Percentiles rank a stretch among this genome's conserved stretches.
Evolutionary conservation across 805 yeast species (phyloP).

Genomic region (Isabelozyma gotoi): DNA sequence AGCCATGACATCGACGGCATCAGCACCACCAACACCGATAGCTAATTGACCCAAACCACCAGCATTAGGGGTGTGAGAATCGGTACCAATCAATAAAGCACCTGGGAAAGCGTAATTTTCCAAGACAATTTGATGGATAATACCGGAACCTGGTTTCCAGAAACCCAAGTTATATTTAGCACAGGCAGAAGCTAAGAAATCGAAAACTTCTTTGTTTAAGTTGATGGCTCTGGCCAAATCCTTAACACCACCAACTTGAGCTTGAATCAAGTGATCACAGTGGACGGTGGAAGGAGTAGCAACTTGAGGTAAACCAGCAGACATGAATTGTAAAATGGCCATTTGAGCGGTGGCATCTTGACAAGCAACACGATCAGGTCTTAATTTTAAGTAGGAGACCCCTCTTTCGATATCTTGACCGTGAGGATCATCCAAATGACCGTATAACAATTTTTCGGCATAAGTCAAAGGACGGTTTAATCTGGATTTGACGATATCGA

Average conservation of each 20-base stretch:
- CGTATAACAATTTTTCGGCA: constrained; percentile 93
- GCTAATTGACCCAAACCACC: constrained; percentile 98
- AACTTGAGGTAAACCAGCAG: constrained; percentile 87
- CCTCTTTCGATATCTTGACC: constrained; percentile 86
- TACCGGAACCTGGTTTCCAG: constrained; percentile 99
- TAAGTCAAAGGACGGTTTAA: constrained; percentile 86
- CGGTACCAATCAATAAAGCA: constrained; percentile 93
- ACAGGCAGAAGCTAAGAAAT: constrained; percentile 85
- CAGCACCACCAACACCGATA: constrained; percentile 99
- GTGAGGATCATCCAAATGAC: constrained; percentile 92
- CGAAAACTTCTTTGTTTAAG: constrained; percentile 91
- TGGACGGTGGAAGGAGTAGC: constrained; percentile 96
- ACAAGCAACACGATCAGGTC: constrained; percentile 98
- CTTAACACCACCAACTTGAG: constrained; percentile 84
- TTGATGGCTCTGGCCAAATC: constrained; percentile 86
- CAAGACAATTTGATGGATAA: constrained; percentile 92
- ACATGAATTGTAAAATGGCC: constrained; percentile 96
- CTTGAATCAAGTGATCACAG: constrained; percentile 97
- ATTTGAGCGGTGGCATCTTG: constrained; percentile 99
- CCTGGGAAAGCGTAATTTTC: constrained; percentile 99
- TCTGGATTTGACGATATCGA: constrained; percentile 79
- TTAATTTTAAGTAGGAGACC: constrained; percentile 83
- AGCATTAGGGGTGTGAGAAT: constrained; percentile 97
- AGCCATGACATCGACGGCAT: constrained; percentile 96
- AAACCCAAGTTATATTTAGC: constrained; percentile 95